Percentiles rank a stretch among this genome's conserved stretches.
Conservation (phyloP, 164 flowering plant species). For the Magnolia officinalis region DNA sequence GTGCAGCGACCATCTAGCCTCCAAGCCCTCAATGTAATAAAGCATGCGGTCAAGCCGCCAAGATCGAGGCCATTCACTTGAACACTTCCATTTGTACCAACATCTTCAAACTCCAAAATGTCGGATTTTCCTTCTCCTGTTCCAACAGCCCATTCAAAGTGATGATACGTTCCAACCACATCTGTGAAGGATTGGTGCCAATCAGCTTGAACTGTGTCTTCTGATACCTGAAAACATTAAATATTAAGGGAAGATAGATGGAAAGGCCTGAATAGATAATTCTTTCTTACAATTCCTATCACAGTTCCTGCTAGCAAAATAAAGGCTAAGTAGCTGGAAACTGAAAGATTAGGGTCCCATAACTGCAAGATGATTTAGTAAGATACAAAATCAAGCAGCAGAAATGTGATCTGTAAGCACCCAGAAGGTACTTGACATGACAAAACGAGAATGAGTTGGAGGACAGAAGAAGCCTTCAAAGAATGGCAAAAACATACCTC, state of each 20-base stretch:
- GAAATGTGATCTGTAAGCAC: not conserved
- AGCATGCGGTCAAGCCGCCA: slow-evolving; percentile 68
- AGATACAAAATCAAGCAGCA: not conserved
- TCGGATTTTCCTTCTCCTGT: slow-evolving; percentile 93
- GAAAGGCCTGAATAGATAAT: no score
- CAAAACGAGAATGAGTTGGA: not conserved
- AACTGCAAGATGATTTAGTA: not conserved
- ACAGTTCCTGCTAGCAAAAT: not conserved
- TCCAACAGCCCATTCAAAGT: slow-evolving; percentile 98
- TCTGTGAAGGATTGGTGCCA: slow-evolving; percentile 88
- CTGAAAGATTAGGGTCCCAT: not conserved
- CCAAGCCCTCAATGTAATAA: slow-evolving; percentile 89
- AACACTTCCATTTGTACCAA: slow-evolving; percentile 77
- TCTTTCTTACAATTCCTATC: not conserved
- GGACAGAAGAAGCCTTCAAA: not conserved
- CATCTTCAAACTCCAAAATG: slow-evolving; percentile 85
- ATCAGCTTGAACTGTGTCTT: slow-evolving; percentile 69
- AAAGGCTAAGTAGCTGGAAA: not conserved
- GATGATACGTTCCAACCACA: slow-evolving; percentile 69
- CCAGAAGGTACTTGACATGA: not conserved
- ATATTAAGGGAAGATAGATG: slow-evolving; percentile 7
- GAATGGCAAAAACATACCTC: slow-evolving; percentile 46
- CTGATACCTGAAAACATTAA: slow-evolving; percentile 57
- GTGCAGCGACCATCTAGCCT: slow-evolving; percentile 84
- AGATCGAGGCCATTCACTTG: slow-evolving; percentile 78